Base-by-base conservation (phyloP, 2,329 filamentous ascomycete genomes). In the Chaetomiaceae sp. region DNA sequence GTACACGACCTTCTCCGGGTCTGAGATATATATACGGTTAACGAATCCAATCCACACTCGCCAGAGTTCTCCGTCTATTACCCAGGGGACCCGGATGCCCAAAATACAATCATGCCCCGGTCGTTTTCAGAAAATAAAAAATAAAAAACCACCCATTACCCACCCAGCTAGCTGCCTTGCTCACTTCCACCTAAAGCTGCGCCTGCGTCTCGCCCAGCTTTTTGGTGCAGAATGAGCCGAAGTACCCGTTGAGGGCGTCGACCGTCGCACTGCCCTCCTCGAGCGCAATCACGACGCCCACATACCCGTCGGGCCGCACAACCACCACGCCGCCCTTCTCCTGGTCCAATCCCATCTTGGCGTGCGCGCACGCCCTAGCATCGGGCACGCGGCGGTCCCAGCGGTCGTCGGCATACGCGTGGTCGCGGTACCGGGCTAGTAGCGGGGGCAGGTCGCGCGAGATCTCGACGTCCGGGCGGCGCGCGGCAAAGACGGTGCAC, bases 381-480 rank as follows among this genome's bases (percentile, higher is more conserved):
- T 85, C 75, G 0, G 86, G 84, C 1, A 89, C 85, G 6, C 81
- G 76, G 38, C 79, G 75, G 66, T 94, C 88, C 73, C 81, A 85
- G 43, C 87, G 77, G 68, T 96, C 90, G 63, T 96, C 91, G 1
- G 90, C 87, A 64, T 95, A 96, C 32, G 96, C 76, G 63, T 94
- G 87, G 62, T 90, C 85, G 44, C 84, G 77, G 69, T 96, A 96
- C 50, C 88, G 78, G 5, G 80, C 82, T 52, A 96, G 76, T 2
- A 87, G 64, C 18, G 76, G 74, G 0, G 91, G 91, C 2, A 92
- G 77, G 59, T 89, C 79, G 32, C 80, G 77, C 2, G 77, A 72
- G 55, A 95, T 87, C 65, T 92, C 87, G 53, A 96, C 80, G n/a
- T 80, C 72, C 34, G 79, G 75, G 56, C 89, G 80, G 48, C 77